These are phyloP conservation scores for Fusarium secorum DNA, from an alignment of 2,329 filamentous ascomycete genomes.

Conservation along the genomic window DNA sequence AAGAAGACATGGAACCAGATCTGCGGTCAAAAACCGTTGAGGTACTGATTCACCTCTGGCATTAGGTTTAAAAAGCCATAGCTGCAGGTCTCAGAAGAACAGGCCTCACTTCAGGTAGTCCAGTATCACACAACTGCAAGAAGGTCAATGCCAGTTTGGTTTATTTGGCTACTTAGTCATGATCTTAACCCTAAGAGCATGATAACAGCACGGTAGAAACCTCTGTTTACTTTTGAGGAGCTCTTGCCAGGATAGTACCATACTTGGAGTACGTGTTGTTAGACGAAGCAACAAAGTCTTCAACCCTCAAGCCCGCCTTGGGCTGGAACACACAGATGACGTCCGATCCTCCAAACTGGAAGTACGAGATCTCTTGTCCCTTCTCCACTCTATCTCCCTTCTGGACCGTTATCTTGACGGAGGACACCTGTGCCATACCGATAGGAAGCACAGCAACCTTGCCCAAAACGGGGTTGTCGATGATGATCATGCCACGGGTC, in stretches of 20 bases:
- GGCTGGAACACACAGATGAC: conserved; percentile 11
- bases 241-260: background rate
- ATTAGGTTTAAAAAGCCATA: background rate
- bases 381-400: background rate
- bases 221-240: background rate
- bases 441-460: background rate
- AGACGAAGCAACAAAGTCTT: background rate
- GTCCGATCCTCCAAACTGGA: conserved; percentile 15
- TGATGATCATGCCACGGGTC: conserved; percentile 6
- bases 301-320: background rate
- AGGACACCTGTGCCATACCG: conserved; percentile 2
- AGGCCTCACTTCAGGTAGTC: background rate
- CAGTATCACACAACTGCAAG: fast-evolving
- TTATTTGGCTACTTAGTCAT: background rate
- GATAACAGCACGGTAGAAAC: fast-evolving
- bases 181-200: fast-evolving
- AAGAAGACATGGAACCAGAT: fast-evolving
- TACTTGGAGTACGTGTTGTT: conserved; percentile 10
- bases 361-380: conserved; percentile 6
- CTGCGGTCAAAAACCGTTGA: background rate
- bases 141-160: background rate
- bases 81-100: background rate
- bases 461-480: background rate
- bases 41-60: fast-evolving
- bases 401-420: background rate